phyloP scores from a whole-genome alignment of 345 rosid genomes.

The Jatropha curcas region DNA sequence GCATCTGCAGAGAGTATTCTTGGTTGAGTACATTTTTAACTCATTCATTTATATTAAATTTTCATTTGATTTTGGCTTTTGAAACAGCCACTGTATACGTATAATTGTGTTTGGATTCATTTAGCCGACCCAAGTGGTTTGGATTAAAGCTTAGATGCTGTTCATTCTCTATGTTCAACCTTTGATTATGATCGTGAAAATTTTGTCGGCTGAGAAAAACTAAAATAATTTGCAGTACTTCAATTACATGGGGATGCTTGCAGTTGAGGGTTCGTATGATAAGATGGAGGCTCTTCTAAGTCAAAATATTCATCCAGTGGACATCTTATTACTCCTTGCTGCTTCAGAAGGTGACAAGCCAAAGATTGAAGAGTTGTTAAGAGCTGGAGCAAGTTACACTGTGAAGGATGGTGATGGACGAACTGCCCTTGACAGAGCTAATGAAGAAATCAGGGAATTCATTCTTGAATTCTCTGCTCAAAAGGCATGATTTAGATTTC shows the following conservation, averaged over 20 bases:
- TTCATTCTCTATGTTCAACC: too few species aligned
- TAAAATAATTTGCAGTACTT: conserved; percentile 59
- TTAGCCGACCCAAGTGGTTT: too few species aligned
- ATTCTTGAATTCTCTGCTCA: conserved; percentile 58
- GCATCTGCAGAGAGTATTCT: neutral
- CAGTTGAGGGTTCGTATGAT: conserved; percentile 81
- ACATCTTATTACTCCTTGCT: conserved; percentile 72
- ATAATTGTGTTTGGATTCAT: too few species aligned
- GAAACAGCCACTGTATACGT: too few species aligned
- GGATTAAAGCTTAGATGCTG: too few species aligned
- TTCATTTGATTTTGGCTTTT: too few species aligned
- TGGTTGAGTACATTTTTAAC: too few species aligned
- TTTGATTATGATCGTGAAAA: too few species aligned
- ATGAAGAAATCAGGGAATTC: conserved; percentile 61
- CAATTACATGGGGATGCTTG: conserved; percentile 98
- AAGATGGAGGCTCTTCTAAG: conserved; percentile 87
- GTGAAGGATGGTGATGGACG: conserved; percentile 76
- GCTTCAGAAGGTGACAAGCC: conserved; percentile 89
- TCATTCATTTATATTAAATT: too few species aligned
- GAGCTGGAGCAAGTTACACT: conserved; percentile 68
- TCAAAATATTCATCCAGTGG: conserved; percentile 80
- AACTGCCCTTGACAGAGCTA: conserved; percentile 68
- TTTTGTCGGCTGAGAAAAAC: neutral
- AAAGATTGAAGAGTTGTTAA: conserved; percentile 79
- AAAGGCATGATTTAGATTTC: conserved; percentile 50